Base-by-base conservation (phyloP, 768 basidiomycete species). In the Amanita inopinata region DNA sequence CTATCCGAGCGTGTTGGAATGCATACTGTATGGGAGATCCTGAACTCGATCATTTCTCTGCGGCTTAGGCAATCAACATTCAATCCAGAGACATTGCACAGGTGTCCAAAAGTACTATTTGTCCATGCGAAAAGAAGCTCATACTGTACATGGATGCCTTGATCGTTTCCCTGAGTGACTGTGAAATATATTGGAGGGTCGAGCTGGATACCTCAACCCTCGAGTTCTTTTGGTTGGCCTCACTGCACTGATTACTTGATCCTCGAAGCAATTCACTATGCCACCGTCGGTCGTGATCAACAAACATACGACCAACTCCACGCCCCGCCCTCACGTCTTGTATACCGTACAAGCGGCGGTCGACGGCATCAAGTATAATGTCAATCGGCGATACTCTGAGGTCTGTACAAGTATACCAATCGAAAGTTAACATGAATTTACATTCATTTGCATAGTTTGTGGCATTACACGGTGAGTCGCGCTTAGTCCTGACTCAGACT, bases 271-370 rank as follows among this genome's bases (percentile, higher is more conserved):
- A n/a, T n/a, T n/a, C n/a, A n/a, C n/a, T n/a, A n/a, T n/a, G n/a
- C n/a, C n/a, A n/a, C n/a, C n/a, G n/a, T n/a, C n/a, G n/a, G 24
- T 51, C 15, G 38, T 62, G 9, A 67, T 72, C 45, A 49, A 53
- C 22, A 55, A 55, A 31, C 73, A 73, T 51, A 73, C 71, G 6
- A 73, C 71, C 15, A 56, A 65, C 36, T 72, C 71, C 11, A 52
- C 46, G 6, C 70, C 72, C 22, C 55, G 59, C 18, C 68, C 72
- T 8, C 72, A 74, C 46, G 61, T 75, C 48, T 55, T 71, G 24
- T 75, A 73, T 49, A 53, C 55, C 36, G 40, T 73, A 25, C 54
- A 67, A 38, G 64, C 46, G 19, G 47, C 56, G 3, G 20, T 20
- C 3, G 56, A 59, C 33, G 69, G 66, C 11, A 62, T 53, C 19